Conservation (phyloP, 805 yeast genomes). For the Yamadazyma nakazawae region DNA sequence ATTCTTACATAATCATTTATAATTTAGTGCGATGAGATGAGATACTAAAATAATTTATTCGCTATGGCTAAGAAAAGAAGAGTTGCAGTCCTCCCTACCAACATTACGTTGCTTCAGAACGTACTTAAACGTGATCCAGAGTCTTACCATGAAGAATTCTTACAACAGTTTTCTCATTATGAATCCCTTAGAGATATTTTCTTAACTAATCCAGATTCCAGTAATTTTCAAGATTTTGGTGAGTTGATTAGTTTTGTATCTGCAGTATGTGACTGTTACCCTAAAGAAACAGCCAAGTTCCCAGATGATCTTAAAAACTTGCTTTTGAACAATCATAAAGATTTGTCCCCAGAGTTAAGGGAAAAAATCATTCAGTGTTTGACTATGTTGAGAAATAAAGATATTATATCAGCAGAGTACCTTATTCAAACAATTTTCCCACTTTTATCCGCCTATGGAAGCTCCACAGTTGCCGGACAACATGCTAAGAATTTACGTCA, state of each 20-base stretch:
- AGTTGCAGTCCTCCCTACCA: conserved; percentile 90
- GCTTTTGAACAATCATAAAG: conserved; percentile 72
- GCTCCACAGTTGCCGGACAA: conserved; percentile 40
- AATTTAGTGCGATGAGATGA: conserved; percentile 8
- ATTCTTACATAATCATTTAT: background rate
- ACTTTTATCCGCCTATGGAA: conserved; percentile 61
- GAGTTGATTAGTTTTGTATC: conserved; percentile 88
- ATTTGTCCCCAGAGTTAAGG: conserved; percentile 76
- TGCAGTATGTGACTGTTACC: conserved; percentile 88
- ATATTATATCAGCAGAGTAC: conserved; percentile 71
- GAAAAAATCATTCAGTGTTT: conserved; percentile 89
- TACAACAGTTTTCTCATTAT: conserved; percentile 90
- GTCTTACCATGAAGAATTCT: conserved; percentile 90
- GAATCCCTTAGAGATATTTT: conserved; percentile 87
- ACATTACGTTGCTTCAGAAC: conserved; percentile 87
- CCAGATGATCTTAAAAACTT: conserved; percentile 77
- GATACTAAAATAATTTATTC: conserved; percentile 1
- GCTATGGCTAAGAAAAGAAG: conserved; percentile 82
- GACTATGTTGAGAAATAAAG: conserved; percentile 86
- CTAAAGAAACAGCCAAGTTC: conserved; percentile 79
- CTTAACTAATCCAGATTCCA: conserved; percentile 56
- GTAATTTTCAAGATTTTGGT: conserved; percentile 60
- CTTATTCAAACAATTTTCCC: conserved; percentile 89
- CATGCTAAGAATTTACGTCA: conserved; percentile 81
- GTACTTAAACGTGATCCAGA: conserved; percentile 91